Evolutionary conservation across 148 eudicot species (phyloP).

Genomic region (Amaranthus palmeri): DNA sequence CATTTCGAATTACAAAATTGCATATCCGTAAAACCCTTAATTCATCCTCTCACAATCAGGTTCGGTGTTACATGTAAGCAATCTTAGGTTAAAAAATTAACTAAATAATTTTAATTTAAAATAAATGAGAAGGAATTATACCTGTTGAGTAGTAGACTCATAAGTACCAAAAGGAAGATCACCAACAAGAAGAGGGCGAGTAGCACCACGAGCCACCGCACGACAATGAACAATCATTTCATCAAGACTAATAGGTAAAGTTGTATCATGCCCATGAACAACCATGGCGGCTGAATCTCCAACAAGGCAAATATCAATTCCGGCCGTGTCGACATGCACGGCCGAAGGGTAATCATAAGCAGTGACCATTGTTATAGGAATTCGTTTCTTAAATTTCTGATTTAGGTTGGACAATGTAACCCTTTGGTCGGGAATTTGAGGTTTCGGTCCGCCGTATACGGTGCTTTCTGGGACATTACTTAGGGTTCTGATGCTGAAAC

Average conservation of each 20-base stretch:
- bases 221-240: constrained; percentile 95
- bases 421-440: constrained; percentile 57
- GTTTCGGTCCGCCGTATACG: constrained; percentile 90
- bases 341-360: constrained; percentile 93
- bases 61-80: too few species aligned
- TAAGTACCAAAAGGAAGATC: constrained; percentile 86
- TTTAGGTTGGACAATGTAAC: constrained; percentile 58
- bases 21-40: too few species aligned
- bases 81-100: too few species aligned
- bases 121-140: constrained; percentile 10
- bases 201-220: constrained; percentile 85
- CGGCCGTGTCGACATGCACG: constrained; percentile 80
- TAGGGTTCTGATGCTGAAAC: constrained; percentile 18
- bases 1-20: too few species aligned
- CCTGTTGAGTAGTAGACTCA: constrained; percentile 75
- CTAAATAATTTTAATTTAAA: neutral
- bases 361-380: constrained; percentile 78
- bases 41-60: too few species aligned
- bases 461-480: constrained; percentile 91
- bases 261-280: constrained; percentile 88
- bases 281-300: constrained; percentile 98
- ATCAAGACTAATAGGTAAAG: constrained; percentile 73
- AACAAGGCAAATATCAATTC: constrained; percentile 77
- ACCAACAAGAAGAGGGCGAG: constrained; percentile 76
- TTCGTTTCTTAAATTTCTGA: constrained; percentile 55